Percentiles rank a stretch among this genome's conserved stretches.
phyloP scores from a whole-genome alignment of 163 green algal genomes.

The Coccomyxa subellipsoidea region DNA sequence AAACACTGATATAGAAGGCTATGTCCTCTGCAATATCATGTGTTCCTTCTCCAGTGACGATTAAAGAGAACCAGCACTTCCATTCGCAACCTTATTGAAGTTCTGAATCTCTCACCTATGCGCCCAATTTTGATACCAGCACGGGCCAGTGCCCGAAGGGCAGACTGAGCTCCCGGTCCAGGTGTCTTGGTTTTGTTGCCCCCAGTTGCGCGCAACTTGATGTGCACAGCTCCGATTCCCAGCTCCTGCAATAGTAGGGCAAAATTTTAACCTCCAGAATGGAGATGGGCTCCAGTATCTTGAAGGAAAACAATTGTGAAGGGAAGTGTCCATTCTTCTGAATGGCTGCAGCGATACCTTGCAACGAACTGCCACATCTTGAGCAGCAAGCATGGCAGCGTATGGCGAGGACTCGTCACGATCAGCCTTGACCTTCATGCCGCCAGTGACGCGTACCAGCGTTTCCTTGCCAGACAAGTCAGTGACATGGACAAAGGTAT shows the following conservation, averaged over 20 bases:
- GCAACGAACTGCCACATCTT: slow-evolving; percentile 87
- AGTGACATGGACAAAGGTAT: slow-evolving; percentile 99
- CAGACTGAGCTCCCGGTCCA: slow-evolving; percentile 95
- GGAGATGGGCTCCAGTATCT: too few relatives aligned
- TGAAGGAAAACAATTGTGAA: too few relatives aligned
- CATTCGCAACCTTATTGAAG: not conserved
- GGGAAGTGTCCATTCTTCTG: too few relatives aligned
- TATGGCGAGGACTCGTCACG: slow-evolving; percentile 99
- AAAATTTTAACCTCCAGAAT: not conserved
- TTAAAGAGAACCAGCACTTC: not conserved
- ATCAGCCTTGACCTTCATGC: slow-evolving; percentile 99
- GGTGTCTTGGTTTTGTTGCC: slow-evolving; percentile 99
- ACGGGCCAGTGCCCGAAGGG: slow-evolving; percentile 93
- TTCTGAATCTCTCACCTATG: slow-evolving; percentile 66
- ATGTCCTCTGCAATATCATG: too few relatives aligned
- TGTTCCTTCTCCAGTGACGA: too few relatives aligned
- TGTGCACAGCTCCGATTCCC: slow-evolving; percentile 97
- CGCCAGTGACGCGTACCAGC: slow-evolving; percentile 93
- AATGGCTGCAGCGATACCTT: too few relatives aligned
- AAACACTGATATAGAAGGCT: too few relatives aligned
- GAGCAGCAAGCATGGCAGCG: slow-evolving; percentile 98
- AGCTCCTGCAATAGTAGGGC: slow-evolving; percentile 77
- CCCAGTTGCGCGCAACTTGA: slow-evolving; percentile 98
- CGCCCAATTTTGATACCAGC: slow-evolving; percentile 98
- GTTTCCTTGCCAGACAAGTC: slow-evolving; percentile 99